Evolutionary conservation across 2,329 filamentous ascomycete species (phyloP), one percentile per base, ranked within the genome.

Genomic region (Rhexocercosporidium sp.): DNA sequence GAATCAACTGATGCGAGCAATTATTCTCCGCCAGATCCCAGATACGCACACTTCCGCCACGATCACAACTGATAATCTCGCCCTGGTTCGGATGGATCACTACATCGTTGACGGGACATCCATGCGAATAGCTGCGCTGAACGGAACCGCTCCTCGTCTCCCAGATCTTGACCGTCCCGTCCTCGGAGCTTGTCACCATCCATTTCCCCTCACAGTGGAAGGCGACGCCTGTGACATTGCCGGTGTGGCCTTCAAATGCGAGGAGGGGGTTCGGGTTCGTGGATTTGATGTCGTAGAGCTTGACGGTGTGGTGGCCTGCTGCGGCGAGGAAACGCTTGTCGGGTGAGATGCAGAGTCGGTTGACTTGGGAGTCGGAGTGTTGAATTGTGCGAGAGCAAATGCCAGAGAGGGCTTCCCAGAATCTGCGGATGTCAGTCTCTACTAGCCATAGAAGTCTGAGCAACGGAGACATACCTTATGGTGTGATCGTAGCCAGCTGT

Each of bases 11-110:
- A 79, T 98, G 95, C 0, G 92, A 94, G 83, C 96, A 99, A 75
- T 94, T 96, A 78, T 97, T 98, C 85, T 98, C 94, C 9, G 94
- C 94, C 65, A 99, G 81, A 77, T 99, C 96, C 96, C 96, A 99
- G 70, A 99, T 92, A 47, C 95, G 86, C 68, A 99, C 93, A 78
- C 94, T 97, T 57, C 96, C 96, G 57, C 92, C 90, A 39, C 95
- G 89, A 78, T 99, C 96, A 78, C 95, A 97, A 78, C 93, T 97
- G 76, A 99, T 97, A 69, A 99, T 91, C 82, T 99, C 96, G 68
- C 95, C 96, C 82, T 99, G 96, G 77, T 99, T 99, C 0, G 96
- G 96, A 79, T 99, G 96, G 65, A 99, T 99, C n/a, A 98, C 96
- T 9, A 99, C 96, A 79, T 99, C 96, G 77, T 97, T 99, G 62